Evolutionary conservation across 2,329 filamentous ascomycete species (phyloP), one percentile per base, ranked within the genome.

Genomic region (Seiridium cupressi): DNA sequence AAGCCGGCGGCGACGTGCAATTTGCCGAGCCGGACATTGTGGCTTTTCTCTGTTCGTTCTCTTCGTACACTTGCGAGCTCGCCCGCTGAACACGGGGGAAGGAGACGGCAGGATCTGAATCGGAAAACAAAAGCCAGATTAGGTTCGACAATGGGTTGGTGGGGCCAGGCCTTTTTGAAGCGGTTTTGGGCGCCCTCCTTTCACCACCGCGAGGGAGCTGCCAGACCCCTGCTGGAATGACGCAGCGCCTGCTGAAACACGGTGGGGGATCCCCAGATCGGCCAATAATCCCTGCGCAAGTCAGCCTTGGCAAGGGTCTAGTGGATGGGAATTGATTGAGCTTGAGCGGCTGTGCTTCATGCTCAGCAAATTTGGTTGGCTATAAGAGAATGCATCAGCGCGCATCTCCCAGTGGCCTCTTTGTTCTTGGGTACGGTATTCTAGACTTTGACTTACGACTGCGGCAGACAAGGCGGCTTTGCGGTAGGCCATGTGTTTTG

Each of bases 1-100:
- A 63, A 4, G 65, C 67, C 3, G 80, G 79, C 18, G 76, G 69
- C 47, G 64, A 59, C 7, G 74, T 74, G 63, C 80, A 83, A 62
- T 78, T 76, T 44, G 65, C 53, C 60, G 62, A 26, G 18, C 18
- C 18, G 18, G 18, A 26, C 18, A 26, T 26, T 26, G 18, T 26
- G 18, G 18, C 18, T 26, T 26, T 26, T 26, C 18, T 26, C 18
- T 26, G 18, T 26, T 26, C 18, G 18, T 26, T 26, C 18, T 26
- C 18, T 26, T 26, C 18, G 18, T 26, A 26, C 8, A 49, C 18
- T 4, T 49, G 35, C 47, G 18, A 49, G 9, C 11, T n/a, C 42
- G 42, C 11, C 32, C 26, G 26, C 13, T 5, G 46, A 31, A 9
- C 8, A 34, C n/a, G 34, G 26, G 46, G 5, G 5, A 3, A 31